Base-by-base conservation (phyloP, 2,329 filamentous ascomycete genomes). In the Parastagonospora nodorum region DNA sequence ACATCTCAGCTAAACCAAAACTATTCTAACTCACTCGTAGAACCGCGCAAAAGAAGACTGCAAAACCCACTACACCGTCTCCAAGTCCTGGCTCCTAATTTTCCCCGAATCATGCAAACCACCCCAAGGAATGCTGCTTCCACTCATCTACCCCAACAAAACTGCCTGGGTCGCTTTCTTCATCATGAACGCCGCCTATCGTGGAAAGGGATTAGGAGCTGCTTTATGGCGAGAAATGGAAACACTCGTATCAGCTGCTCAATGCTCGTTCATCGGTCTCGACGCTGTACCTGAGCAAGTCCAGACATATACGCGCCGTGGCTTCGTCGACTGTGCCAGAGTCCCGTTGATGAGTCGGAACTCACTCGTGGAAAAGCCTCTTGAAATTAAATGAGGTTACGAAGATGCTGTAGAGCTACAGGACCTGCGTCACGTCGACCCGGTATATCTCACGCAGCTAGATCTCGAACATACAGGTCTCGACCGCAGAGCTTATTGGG, bases 131-230 rank as follows among this genome's bases (percentile, higher is more conserved):
- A 67, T 68, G 51, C 55, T 74, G 24, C 49, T 69, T 4, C 62
- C 67, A 2, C 60, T 73, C 31, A 57, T 63, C 16, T 74, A 69
- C 53, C 53, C 64, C 16, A 75, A 76, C 44, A 45, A 48, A 29
- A 74, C 71, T 1, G 73, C 65, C n/a, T 75, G 74, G 73, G 54
- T 75, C 1, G 71, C 67, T 12, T 71, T 69, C 60, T 75, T 75
- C 67, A 63, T 70, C 42, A 50, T 75, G 47, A 67, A 68, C 14
- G 61, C 54, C 1, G 43, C 57, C 1, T 55, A 63, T 42, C 66
- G 67, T 16, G 69, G 72, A 16, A 55, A 64, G 14, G 72, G 72
- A 2, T 55, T 69, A n/a, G 74, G 73, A 2, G 40, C 55, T 6
- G 55, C 58, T 36, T 51, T 75, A 1, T 74, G 71, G 57, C 58